Evolutionary conservation across 768 basidiomycete species (phyloP), one percentile per base, ranked within the genome.

Genomic region (Filobasidium wieringae): DNA sequence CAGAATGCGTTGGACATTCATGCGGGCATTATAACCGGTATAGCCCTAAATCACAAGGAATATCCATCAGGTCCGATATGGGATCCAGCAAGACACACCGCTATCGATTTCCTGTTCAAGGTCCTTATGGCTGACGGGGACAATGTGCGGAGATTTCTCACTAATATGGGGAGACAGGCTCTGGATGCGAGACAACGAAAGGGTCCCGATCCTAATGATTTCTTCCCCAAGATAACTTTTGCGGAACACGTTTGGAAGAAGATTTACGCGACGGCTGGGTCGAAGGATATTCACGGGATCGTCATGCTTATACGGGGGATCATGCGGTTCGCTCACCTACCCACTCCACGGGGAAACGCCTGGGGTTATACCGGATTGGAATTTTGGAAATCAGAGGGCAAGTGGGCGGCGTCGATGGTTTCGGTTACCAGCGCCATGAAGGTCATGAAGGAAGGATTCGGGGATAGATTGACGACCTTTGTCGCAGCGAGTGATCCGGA

Each of bases 211-310:
- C 47, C 54, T 3, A 41, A 53, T 12, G 51, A 45, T 1, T 58
- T 65, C 29, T 55, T 59, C 33, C 39, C 54, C 41, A 45, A 57
- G 33, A 45, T 53, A 45, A 50, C 43, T 47, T 73, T 85, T 47
- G 80, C 79, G 50, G 77, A 78, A 45, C 79, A 79, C 43, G 71
- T 88, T 31, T 96, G 92, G 92, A 76, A 73, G 53, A 79, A 78
- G 62, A 74, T 81, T 2, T 91, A 86, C 64, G 77, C 80, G 8
- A 75, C 76, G 6, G 69, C 90, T 4, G 78, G 80, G 43, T 77
- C 80, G 19, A 75, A 75, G 37, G 87, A 91, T 66, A 68, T 75
- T 7, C 77, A 80, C 31, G 85, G 79, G 0, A 76, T 84, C 24
- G 79, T 79, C 9, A 76, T 79, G 34, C 70, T 91, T 29, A 74